Base-by-base conservation (phyloP, 1,284 basidiomycete genomes). In the Ceratobasidium sp. region DNA sequence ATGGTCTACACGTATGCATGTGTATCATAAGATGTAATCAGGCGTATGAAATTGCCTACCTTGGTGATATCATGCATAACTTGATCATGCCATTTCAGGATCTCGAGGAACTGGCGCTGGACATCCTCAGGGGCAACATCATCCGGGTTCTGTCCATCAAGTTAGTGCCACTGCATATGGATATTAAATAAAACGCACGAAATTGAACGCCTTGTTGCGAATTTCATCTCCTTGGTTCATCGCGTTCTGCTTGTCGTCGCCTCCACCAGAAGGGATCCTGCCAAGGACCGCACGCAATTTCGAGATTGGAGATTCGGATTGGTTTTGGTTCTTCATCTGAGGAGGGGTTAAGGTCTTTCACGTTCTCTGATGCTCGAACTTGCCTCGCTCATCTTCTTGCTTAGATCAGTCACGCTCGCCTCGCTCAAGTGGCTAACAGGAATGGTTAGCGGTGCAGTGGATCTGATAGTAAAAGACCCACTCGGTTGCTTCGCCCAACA, bases 341-440 rank as follows among this genome's bases (percentile, higher is more conserved):
- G 61, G 72, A 21, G 21, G 21, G 12, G 30, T 53, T 16, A 28
- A n/a, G 5, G 9, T 43, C 8, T 14, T 32, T 3, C 69, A 43
- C n/a, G 41, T 10, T 32, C 28, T 10, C 53, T 30, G 30, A 34
- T 52, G 58, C 9, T 4, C 6, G 72, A 73, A 74, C 78, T 72
- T 72, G 84, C 85, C 39, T 83, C 80, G 75, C 85, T 82, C 83
- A 94, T 88, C 76, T 90, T 88, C 76, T 88, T 85, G 71, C 87
- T 86, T 18, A 95, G 86, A 75, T 94, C 92, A 0, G 91, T 90
- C 5, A 96, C 90, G 71, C 91, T 92, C 2, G 92, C 89, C 80
- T 93, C 80, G 1, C 86, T 88, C 74, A 88, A 72, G 76, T 88
- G 84, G 73, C 86, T 87, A 75, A n/a, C n/a, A n/a, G n/a, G 58